Evolutionary conservation across 78 protist species (phyloP), one percentile per base, ranked within the genome.

Genomic region (Dictyostelium brefeldianum): DNA sequence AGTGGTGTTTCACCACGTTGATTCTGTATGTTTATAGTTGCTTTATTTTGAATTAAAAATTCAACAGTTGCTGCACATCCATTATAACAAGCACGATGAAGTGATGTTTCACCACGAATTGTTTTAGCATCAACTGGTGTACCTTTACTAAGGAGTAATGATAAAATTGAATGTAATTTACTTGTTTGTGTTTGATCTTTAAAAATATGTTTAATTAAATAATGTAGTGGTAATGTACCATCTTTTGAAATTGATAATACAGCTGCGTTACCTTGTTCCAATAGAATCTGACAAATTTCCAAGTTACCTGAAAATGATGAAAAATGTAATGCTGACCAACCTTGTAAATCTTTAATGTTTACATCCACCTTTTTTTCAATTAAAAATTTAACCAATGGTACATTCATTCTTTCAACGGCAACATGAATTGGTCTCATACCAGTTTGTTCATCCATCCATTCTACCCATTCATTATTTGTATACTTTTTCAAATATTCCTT

Each of bases 261-360:
- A 2, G 93, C 83, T 12, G 93, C 93, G 31, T 83, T 71, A 27
- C 93, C 93, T 27, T 87, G 83, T 14, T 87, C 93, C 0, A 87
- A 62, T 1, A 87, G 54, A 29, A 87, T 31, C 5, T 77, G 84
- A 36, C 93, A 87, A 1, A 87, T 77, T 3, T 87, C 93, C 1
- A 87, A 57, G 36, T 69, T 87, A 50, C 93, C 93, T 5, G 93
- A 83, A 50, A 71, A 87, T 9, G 93, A n/a, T 3, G 93, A 25
- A 53, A 87, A 87, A 71, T 87, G 93, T 29, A 87, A 70, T 31
- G 93, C 84, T 17, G 85, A 59, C 93, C 93, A 87, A n/a, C 93
- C 93, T 71, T 87, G 93, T 8, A 20, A 2, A 27, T 87, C 93
- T 22, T 87, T 87, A 6, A 74, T 51, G 20, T 77, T 77, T 11